phyloP scores from a whole-genome alignment of 768 basidiomycete genomes.

The Tricholoma furcatifolium region DNA sequence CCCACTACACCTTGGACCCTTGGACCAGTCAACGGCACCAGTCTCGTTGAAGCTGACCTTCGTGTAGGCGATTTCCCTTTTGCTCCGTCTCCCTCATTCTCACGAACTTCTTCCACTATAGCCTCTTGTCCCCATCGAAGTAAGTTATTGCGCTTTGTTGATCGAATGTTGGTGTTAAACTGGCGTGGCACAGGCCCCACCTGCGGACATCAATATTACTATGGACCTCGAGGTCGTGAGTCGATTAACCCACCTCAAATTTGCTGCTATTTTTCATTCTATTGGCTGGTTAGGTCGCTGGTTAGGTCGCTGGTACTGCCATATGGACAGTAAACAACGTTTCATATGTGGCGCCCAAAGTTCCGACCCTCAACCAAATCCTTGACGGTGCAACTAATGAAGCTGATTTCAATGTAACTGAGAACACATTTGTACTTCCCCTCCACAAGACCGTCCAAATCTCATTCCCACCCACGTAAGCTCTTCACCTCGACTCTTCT shows the following conservation, averaged over 20 bases:
- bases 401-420: conserved; percentile 30
- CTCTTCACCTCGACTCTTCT: background rate
- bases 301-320: conserved; percentile 19
- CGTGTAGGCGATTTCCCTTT: conserved; percentile 5
- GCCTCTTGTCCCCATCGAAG: conserved; percentile 10
- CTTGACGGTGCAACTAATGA: conserved; percentile 38
- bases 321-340: conserved; percentile 33
- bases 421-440: conserved; percentile 40
- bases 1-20: conserved; percentile 27
- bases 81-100: background rate
- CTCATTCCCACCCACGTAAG: conserved; percentile 29
- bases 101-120: background rate
- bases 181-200: conserved; percentile 16
- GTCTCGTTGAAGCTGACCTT: conserved; percentile 16
- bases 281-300: too few species aligned
- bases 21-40: conserved; percentile 15
- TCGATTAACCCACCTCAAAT: background rate
- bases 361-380: conserved; percentile 32
- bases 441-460: conserved; percentile 38
- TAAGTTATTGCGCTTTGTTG: background rate
- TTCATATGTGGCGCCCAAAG: conserved; percentile 28
- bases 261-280: too few species aligned
- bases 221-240: conserved; percentile 23
- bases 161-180: background rate
- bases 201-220: conserved; percentile 25